These are phyloP conservation scores for Suillus bovinus DNA, from an alignment of 768 basidiomycete genomes.

Conservation along the genomic window DNA sequence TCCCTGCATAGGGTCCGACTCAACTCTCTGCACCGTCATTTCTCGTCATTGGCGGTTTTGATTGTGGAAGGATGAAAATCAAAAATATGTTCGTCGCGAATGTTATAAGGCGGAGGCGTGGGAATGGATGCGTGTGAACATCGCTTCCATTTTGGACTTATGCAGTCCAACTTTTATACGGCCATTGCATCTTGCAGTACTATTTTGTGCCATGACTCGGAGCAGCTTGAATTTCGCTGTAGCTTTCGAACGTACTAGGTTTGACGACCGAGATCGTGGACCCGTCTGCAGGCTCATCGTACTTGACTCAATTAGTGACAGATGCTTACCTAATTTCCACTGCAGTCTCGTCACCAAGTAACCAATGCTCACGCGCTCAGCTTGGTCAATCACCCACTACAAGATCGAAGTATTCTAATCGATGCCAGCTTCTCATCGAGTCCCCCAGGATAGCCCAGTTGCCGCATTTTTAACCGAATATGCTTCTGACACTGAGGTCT, in stretches of 20 bases:
- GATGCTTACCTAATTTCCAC: constrained; percentile 6
- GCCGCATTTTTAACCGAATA: constrained; percentile 20
- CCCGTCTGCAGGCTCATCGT: not conserved
- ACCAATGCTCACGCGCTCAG: not conserved
- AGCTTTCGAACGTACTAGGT: not conserved
- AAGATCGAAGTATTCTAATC: not conserved
- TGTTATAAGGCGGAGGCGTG: constrained; percentile 17
- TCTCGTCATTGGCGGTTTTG: constrained; percentile 54
- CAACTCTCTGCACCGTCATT: constrained; percentile 57
- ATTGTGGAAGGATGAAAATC: constrained; percentile 46
- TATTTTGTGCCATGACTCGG: not conserved
- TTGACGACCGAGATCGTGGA: not conserved
- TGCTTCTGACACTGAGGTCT: constrained; percentile 26
- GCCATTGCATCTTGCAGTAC: not conserved
- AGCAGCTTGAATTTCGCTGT: too few relatives aligned
- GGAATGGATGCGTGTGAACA: constrained; percentile 13
- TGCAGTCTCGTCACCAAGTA: not conserved
- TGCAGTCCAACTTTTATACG: not conserved
- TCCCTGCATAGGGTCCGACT: constrained; percentile 46
- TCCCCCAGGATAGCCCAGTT: constrained; percentile 29
- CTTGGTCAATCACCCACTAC: not conserved
- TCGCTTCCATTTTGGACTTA: not conserved
- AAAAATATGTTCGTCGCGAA: not conserved
- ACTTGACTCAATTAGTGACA: not conserved
- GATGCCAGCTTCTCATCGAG: constrained; percentile 27